Conservation (phyloP, 1,284 basidiomycete species). For the Caloboletus firmus region DNA sequence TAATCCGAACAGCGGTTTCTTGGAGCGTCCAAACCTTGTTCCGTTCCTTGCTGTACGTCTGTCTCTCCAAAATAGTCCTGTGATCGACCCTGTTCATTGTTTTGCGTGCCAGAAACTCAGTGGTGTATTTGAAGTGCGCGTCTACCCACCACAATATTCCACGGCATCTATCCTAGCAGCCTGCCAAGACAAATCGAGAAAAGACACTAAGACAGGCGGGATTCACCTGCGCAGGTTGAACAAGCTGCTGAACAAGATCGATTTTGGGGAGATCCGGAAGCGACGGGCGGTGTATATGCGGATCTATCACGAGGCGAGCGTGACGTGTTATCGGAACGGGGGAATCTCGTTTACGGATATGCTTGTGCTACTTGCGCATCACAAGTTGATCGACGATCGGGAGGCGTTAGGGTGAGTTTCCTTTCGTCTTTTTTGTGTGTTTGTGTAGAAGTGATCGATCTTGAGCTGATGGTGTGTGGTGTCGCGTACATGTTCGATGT, state of each 20-base stretch:
- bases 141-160: constrained; percentile 73
- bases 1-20: constrained; percentile 74
- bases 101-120: constrained; percentile 57
- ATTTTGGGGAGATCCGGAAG: constrained; percentile 61
- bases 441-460: neutral
- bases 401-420: constrained; percentile 78
- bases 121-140: constrained; percentile 82
- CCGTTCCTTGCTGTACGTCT: constrained; percentile 78
- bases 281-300: constrained; percentile 71
- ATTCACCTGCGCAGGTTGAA: constrained; percentile 70
- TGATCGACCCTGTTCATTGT: neutral
- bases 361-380: constrained; percentile 86
- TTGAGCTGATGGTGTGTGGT: neutral
- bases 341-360: constrained; percentile 93
- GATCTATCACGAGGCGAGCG: constrained; percentile 83
- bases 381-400: constrained; percentile 89
- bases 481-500: neutral
- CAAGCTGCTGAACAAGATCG: constrained; percentile 59
- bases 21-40: constrained; percentile 72
- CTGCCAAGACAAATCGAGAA: constrained; percentile 39
- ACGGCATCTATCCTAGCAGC: constrained; percentile 57
- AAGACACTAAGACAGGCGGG: constrained; percentile 44
- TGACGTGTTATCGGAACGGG: constrained; percentile 66
- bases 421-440: neutral
- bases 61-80: neutral